Evolutionary conservation across 2,329 filamentous ascomycete genomes (phyloP), one percentile per base, ranked within the genome.

Genomic region (Gyromitra esculenta): DNA sequence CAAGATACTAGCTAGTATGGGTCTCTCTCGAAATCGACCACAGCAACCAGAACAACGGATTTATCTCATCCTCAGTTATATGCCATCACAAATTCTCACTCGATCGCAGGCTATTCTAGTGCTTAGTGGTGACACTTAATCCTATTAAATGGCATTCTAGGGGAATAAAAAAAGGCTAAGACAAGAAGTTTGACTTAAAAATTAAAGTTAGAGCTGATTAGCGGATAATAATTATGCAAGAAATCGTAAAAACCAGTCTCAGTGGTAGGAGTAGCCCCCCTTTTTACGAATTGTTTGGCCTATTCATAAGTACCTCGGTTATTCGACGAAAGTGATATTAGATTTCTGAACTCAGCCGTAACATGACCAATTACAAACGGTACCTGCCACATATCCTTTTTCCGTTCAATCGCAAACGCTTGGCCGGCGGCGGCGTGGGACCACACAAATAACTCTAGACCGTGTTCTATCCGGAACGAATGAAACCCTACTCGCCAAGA

Each of bases 341-440:
- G 31, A 13, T 60, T 43, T 43, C n/a, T 60, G 21, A 8, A 35
- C 8, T 37, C 54, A 31, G 25, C 25, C 15, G 25, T 18, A 39
- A 37, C 54, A 59, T 59, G 31, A 25, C 54, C 54, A 59, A 59
- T 37, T 37, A 59, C 13, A 35, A 59, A 39, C n/a, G 31, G 15
- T 59, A 37, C 1, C 7, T 18, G 31, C 31, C 31, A 35, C 6
- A 15, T 21, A 21, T 8, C 7, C 6, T 43, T 41, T 60, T 25
- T 15, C 31, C 25, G 7, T n/a, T 31, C 25, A 35, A 37, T 45
- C 52, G 11, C 41, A 59, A 43, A 13, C 31, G 2, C 37, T 60
- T 41, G 52, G 52, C 52, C 21, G 15, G 52, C 25, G 25, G 25
- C 9, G 52, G 52, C 52, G 52, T 8, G 8, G n/a, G 37, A 41